Conservation (phyloP, 2,329 filamentous ascomycete genomes). For the Talaromyces marneffei region DNA sequence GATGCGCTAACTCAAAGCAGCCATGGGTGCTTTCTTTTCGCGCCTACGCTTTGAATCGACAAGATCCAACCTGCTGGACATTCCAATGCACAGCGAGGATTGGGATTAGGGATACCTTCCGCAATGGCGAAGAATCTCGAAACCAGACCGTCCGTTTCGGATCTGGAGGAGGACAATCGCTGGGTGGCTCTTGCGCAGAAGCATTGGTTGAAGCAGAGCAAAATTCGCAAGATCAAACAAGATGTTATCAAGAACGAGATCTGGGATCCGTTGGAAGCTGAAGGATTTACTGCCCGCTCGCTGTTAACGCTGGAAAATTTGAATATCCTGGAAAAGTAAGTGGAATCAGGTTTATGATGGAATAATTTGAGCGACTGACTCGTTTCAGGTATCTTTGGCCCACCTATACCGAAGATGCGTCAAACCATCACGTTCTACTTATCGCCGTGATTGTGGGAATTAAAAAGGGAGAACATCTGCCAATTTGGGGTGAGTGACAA, state of each 20-base stretch:
- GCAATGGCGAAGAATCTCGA: constrained; percentile 55
- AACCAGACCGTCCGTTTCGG: constrained; percentile 38
- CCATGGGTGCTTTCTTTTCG: constrained; percentile 5
- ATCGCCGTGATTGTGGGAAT: constrained; percentile 80
- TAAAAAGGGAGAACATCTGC: constrained; percentile 79
- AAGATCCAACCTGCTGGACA: constrained; percentile 3
- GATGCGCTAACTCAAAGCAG: constrained; percentile 17
- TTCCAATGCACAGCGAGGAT: constrained; percentile 21
- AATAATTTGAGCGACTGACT: constrained; percentile 19
- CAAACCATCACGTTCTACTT: constrained; percentile 85
- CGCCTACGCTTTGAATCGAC: constrained; percentile 6
- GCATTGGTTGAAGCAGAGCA: constrained; percentile 72
- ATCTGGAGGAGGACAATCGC: constrained; percentile 39
- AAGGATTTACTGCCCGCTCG: constrained; percentile 69
- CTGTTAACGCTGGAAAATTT: constrained; percentile 81
- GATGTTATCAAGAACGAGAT: constrained; percentile 80
- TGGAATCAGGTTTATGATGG: not conserved
- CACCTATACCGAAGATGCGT: constrained; percentile 78
- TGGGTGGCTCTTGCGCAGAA: constrained; percentile 69
- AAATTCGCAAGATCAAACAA: constrained; percentile 67
- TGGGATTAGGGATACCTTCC: constrained; percentile 39
- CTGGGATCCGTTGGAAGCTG: constrained; percentile 81
- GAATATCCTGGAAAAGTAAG: constrained; percentile 77
- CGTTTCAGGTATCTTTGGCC: constrained; percentile 79
- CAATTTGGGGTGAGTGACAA: constrained; percentile 69